These are phyloP conservation scores for Graphilbum sp. DNA, from an alignment of 2,329 filamentous ascomycete species.

Conservation along the genomic window DNA sequence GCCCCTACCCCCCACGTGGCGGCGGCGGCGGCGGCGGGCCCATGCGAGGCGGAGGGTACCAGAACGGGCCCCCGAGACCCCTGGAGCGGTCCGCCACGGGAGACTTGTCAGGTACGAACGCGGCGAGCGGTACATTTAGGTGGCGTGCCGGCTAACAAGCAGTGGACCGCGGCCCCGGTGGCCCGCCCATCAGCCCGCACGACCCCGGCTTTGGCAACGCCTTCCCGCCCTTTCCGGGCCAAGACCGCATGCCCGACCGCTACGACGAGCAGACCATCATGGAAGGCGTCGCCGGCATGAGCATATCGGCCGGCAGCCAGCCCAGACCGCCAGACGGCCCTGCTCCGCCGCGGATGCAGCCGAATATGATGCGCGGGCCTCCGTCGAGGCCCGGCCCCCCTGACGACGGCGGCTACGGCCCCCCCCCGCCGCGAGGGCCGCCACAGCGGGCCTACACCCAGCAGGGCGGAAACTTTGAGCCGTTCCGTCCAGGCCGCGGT, in stretches of 20 bases:
- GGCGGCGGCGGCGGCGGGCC: slow-evolving; percentile 18
- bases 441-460: slow-evolving; percentile 9
- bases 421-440: slow-evolving; percentile 5
- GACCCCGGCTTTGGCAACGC: slow-evolving; percentile 23
- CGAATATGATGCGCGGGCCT: slow-evolving; percentile 11
- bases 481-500: background rate
- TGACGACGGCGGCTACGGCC: slow-evolving; percentile 10
- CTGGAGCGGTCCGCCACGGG: background rate
- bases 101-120: background rate
- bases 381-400: slow-evolving; percentile 14
- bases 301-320: slow-evolving; percentile 16
- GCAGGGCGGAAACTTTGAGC: slow-evolving; percentile 11
- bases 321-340: slow-evolving; percentile 7
- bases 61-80: slow-evolving; percentile 17
- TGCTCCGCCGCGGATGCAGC: no score
- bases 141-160: no score
- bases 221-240: slow-evolving; percentile 27
- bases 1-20: slow-evolving; percentile 22
- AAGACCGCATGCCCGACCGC: slow-evolving; percentile 20
- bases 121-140: no score
- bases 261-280: slow-evolving; percentile 24
- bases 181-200: slow-evolving; percentile 8
- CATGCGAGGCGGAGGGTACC: slow-evolving; percentile 16
- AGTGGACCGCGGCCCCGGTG: slow-evolving; percentile 12
- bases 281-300: slow-evolving; percentile 24